phyloP scores from a whole-genome alignment of 2,329 filamentous ascomycete genomes.

The Xylariaceae sp. region DNA sequence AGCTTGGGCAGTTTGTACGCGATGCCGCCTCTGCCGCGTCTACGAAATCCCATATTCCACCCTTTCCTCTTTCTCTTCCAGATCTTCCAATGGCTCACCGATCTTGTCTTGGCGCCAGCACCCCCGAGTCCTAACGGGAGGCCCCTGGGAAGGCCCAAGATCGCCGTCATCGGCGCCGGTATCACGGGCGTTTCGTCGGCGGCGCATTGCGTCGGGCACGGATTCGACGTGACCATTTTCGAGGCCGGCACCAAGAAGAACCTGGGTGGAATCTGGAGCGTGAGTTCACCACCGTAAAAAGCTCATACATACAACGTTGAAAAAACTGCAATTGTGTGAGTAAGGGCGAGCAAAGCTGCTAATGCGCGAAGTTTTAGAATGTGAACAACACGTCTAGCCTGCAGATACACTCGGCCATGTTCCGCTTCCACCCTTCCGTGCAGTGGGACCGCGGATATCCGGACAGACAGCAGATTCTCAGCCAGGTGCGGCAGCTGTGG shows the following conservation, averaged over 20 bases:
- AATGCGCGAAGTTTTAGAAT: conserved; percentile 38
- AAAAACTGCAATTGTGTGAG: too few species aligned
- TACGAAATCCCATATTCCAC: conserved; percentile 41
- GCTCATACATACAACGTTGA: too few species aligned
- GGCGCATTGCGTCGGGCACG: conserved; percentile 78
- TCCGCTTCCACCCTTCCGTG: conserved; percentile 78
- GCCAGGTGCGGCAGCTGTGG: conserved; percentile 68
- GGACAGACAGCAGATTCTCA: conserved; percentile 66
- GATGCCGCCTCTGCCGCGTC: conserved; percentile 16
- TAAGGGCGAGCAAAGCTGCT: too few species aligned
- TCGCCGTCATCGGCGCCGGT: conserved; percentile 66
- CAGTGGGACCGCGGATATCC: conserved; percentile 74
- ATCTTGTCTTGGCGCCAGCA: conserved; percentile 61
- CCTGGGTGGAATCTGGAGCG: conserved; percentile 76
- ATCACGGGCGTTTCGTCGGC: conserved; percentile 74
- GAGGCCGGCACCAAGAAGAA: conserved; percentile 62
- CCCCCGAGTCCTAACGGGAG: conserved; percentile 58
- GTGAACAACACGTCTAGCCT: conserved; percentile 79
- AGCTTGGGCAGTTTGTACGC: too few species aligned
- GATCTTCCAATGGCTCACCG: conserved; percentile 58
- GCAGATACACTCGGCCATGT: conserved; percentile 83
- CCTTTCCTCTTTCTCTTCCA: conserved; percentile 59
- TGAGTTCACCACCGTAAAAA: conserved; percentile 34
- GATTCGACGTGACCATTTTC: conserved; percentile 76
- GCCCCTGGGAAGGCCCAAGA: conserved; percentile 54